These are phyloP conservation scores for Apophysomyces elegans DNA, from an alignment of 371 early-diverging fungal genomes.

Conservation along the genomic window DNA sequence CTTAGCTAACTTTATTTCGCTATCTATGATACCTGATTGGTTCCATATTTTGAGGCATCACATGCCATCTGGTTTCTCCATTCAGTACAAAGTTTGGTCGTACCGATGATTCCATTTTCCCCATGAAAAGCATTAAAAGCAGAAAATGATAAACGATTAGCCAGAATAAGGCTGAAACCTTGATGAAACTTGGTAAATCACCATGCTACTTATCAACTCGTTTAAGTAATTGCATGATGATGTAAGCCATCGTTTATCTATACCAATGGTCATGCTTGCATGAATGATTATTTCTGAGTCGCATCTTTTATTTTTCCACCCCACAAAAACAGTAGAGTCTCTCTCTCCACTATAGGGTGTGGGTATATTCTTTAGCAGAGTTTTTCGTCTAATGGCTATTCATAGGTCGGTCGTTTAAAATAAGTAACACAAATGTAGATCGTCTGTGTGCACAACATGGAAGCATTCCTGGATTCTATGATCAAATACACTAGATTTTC, in stretches of 20 bases:
- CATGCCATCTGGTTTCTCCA: background rate
- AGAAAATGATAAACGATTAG: constrained; percentile 12
- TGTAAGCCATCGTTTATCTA: background rate
- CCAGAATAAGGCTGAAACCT: constrained; percentile 8
- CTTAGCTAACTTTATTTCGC: background rate
- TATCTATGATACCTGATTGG: constrained; percentile 5
- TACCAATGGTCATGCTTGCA: background rate
- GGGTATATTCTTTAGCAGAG: background rate
- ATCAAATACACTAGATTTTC: constrained; percentile 4
- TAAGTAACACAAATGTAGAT: constrained; percentile 1
- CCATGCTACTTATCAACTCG: background rate
- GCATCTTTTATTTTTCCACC: background rate
- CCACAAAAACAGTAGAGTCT: background rate
- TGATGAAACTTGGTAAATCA: constrained; percentile 6
- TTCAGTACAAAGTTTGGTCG: constrained; percentile 2
- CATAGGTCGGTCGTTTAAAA: background rate
- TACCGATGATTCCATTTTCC: constrained; percentile 5
- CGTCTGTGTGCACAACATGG: background rate
- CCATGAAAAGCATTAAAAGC: background rate
- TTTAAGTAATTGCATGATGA: background rate
- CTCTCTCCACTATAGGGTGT: background rate
- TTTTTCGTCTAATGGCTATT: background rate
- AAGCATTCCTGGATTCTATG: background rate
- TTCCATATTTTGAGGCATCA: constrained; percentile 10
- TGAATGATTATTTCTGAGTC: background rate